A percentile compares a stretch with the other conserved stretches of the same genome.
phyloP scores from a whole-genome alignment of 176 grass and related monocot species.

The Puya raimondii region DNA sequence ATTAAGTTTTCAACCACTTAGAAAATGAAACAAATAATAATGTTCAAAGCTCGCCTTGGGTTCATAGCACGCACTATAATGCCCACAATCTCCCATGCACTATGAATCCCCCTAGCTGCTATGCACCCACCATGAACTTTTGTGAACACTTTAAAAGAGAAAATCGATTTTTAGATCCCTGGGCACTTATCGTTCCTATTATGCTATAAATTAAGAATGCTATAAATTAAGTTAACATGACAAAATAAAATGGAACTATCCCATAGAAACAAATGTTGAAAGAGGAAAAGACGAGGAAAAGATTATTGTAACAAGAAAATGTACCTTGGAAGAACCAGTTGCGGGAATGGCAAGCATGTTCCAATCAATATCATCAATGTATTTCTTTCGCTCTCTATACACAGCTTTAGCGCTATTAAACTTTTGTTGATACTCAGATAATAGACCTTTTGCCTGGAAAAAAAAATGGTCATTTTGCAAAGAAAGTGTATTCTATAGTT shows the following conservation, averaged over 20 bases:
- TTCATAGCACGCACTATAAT: no score
- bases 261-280: background rate
- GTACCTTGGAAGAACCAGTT: constrained; percentile 82
- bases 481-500: background rate
- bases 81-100: no score
- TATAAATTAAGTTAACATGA: no score
- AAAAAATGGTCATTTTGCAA: background rate
- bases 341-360: constrained; percentile 69
- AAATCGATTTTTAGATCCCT: no score
- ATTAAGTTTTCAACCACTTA: no score
- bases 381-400: constrained; percentile 89
- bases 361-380: constrained; percentile 96
- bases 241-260: background rate
- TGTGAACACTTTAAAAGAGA: no score
- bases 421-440: constrained; percentile 96
- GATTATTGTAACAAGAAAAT: background rate
- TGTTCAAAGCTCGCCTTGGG: no score
- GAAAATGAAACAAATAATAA: no score
- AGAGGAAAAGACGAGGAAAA: background rate
- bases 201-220: no score
- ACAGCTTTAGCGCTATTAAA: constrained; percentile 98
- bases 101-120: no score
- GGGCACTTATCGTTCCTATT: no score
- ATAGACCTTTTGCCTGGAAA: constrained; percentile 82
- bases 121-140: no score